Evolutionary conservation across 1,284 basidiomycete species (phyloP), one percentile per base, ranked within the genome.

Genomic region (Naganishia cerealis): DNA sequence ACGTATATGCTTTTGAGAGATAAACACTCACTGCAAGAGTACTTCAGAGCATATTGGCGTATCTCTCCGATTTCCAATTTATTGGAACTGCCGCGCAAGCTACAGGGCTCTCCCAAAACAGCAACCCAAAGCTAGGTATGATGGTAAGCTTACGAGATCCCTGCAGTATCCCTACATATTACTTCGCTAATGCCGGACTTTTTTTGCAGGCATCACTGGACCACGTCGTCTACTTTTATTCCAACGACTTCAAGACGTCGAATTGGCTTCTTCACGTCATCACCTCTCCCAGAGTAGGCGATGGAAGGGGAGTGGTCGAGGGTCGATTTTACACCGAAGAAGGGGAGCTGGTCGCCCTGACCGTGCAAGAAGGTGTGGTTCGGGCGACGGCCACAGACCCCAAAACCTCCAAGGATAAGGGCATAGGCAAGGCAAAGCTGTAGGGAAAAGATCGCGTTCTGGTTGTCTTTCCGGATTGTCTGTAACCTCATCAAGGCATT

Each of bases 261-360:
- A 87, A 90, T 67, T 92, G 91, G 85, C 74, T 94, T 40, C 83
- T 94, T 66, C 90, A 92, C 75, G 87, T 90, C 85, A 87, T 91
- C 76, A 83, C 86, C 65, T 87, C 86, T 43, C 87, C 88, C 1
- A 82, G 85, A 24, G 84, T 85, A 21, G 87, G 86, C n/a, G 86
- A 86, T 66, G 92, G 92, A 1, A 84, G 92, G 36, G 90, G 85
- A 6, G 83, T 90, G 6, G 87, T 89, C 24, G 86, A 88, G 69
- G 91, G 92, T 56, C 83, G 87, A 75, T 87, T 94, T 73, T 94
- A 91, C 76, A 87, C 89, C 7, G 84, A 84, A 42, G 80, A 83
- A 26, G 92, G 92, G 5, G 84, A 79, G 12, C 82, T 94, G 24
- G 83, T 93, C 18, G 92, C 92, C 13, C 85, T 90, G 10, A 88